Evolutionary conservation across 192 early-diverging fungal genomes (phyloP), one percentile per base, ranked within the genome.

Genomic region (Podila minutissima): DNA sequence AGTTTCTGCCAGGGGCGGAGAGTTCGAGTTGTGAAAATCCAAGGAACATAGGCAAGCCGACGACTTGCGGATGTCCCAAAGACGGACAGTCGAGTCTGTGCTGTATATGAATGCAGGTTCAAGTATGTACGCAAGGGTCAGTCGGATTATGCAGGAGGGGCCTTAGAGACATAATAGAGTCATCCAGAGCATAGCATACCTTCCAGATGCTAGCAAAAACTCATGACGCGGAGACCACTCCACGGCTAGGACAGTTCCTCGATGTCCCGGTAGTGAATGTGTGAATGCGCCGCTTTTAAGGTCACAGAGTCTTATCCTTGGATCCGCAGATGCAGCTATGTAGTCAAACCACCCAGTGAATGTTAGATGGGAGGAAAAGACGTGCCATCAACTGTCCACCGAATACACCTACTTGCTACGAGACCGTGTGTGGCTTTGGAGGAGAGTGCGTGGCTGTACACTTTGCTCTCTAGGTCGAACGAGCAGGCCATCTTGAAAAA

Each of bases 21-120:
- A 64, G 28, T 77, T 83, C 33, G 66, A 74, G 65, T 91, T 90
- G 72, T 92, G 85, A 64, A 89, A 75, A 67, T 93, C 91, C 10
- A 94, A 81, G 0, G 84, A 84, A 46, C 83, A 72, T 9, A 97
- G 55, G 28, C 89, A 92, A 8, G 94, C 72, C 20, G 87, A 74
- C 9, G 94, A 88, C 64, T 90, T 91, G 41, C 96, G 90, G 35
- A 96, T 91, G 79, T 98, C 96, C 96, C 96, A 98, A 53, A 96
- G 71, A 15, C 89, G 84, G 4, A 94, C 74, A 3, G 87, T 89
- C 24, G 89, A 88, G 68, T 95, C 94, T 6, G 73, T 78, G 41
- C 91, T 93, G 66, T 26, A 33, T 28, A 8, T n/a, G 12, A 66
- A 66, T 9, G 51, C 37, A n/a, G 26, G 46, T 10, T 38, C 12